Evolutionary conservation across 1,139 yeast species (phyloP), one percentile per base, ranked within the genome.

Genomic region (Lodderomyces metapsilosis): DNA sequence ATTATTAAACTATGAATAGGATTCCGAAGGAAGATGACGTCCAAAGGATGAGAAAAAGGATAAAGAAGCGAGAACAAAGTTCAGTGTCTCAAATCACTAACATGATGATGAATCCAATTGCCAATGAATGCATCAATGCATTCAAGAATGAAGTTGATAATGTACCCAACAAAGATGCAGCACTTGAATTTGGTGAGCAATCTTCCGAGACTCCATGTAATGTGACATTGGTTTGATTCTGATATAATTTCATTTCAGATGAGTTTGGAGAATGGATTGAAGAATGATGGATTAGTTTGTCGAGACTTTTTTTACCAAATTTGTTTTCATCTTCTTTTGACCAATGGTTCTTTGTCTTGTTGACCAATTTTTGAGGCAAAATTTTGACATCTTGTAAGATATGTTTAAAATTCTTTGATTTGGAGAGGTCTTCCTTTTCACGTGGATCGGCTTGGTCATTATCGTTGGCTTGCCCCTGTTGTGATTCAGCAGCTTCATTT

Each of bases 1-100:
- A n/a, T 25, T 20, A 20, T 20, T 20, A 20, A 25, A n/a, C 13
- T 25, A 25, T 25, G 20, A 28, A 15, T 15, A 4, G n/a, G n/a
- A 28, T 28, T 28, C 45, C 47, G 43, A 39, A 39, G 48, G 50
- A 47, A 47, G 50, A 45, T 33, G 18, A 43, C 43, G 50, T 46
- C 50, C 45, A 42, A 37, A 37, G 46, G 47, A 23, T 32, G 47
- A 45, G 49, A 40, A 44, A 9, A 34, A 4, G 9, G 21, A 34
- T 3, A 33, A 16, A 11, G 16, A 32, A 16, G 12, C 20, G 34
- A 31, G n/a, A 5, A 7, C 23, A 16, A 9, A 16, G 36, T 33
- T 23, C 25, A 23, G 15, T 15, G 15, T 5, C 16, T 38, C 9
- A 33, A 17, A 23, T n/a, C n/a, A 32, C 12, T 20, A 21, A 31